These are phyloP conservation scores for Collariella sp. DNA, from an alignment of 495 filamentous ascomycete species.

Conservation along the genomic window DNA sequence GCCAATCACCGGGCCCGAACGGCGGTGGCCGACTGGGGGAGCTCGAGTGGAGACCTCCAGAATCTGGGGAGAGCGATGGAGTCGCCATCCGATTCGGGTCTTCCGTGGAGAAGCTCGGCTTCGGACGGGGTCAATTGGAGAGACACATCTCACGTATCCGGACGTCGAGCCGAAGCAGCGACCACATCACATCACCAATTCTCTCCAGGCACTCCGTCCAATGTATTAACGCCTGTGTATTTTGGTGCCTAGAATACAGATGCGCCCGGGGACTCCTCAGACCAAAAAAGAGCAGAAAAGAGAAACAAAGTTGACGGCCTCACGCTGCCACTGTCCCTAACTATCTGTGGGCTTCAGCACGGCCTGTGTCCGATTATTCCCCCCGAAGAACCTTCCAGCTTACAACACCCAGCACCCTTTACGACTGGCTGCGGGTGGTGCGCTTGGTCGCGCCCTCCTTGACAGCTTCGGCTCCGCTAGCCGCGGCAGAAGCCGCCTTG, in stretches of 20 bases:
- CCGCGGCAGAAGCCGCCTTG: conserved; percentile 62
- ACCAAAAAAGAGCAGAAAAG: conserved; percentile 11
- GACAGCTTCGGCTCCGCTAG: conserved; percentile 55
- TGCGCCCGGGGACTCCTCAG: conserved; percentile 13
- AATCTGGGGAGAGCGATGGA: conserved; percentile 4
- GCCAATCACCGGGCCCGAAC: conserved; percentile 11
- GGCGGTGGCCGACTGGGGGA: neutral
- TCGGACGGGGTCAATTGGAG: neutral
- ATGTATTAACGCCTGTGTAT: conserved; percentile 15
- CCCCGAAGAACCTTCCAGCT: neutral
- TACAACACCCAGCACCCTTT: neutral
- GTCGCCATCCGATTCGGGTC: neutral
- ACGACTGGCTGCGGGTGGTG: conserved; percentile 39
- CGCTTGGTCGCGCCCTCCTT: conserved; percentile 55
- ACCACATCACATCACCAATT: no score
- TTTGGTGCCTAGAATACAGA: conserved; percentile 20
- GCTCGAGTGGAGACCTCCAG: conserved; percentile 4
- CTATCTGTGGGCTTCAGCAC: neutral
- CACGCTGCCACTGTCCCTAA: neutral
- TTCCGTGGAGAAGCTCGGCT: neutral
- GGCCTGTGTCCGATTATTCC: neutral
- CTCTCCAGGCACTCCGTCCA: no score
- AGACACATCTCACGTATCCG: no score
- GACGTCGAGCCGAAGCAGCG: no score
- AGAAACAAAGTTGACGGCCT: conserved; percentile 1